Evolutionary conservation across 2,329 filamentous ascomycete genomes (phyloP).

Genomic region (Verticillium klebahnii): DNA sequence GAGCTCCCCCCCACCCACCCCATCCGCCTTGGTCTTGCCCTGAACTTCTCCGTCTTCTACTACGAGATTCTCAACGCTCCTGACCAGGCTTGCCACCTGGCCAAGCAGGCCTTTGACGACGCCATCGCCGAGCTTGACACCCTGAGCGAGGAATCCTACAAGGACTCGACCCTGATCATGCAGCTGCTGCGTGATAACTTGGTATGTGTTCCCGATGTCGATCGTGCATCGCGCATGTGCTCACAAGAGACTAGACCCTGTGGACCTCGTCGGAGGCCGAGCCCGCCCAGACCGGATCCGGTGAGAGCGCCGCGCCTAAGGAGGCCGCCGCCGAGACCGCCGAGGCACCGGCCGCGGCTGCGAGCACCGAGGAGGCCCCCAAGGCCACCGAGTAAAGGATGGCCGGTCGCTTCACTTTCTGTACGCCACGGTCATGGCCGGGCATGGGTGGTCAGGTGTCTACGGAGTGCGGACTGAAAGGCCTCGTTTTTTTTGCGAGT

Average conservation of each 20-base stretch:
- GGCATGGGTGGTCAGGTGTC: constrained; percentile 54
- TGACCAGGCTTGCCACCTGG: constrained; percentile 95
- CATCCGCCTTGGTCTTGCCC: constrained; percentile 84
- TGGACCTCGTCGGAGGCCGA: constrained; percentile 99
- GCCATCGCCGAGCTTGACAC: constrained; percentile 98
- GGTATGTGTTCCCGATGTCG: constrained; percentile 44
- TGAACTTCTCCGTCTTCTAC: constrained; percentile 99
- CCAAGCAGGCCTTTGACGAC: constrained; percentile 94
- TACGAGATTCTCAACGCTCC: constrained; percentile 99
- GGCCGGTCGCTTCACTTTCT: constrained; percentile 13
- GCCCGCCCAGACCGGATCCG: constrained; percentile 53
- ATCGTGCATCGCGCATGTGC: not conserved
- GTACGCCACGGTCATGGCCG: constrained; percentile 33
- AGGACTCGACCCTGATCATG: constrained; percentile 98
- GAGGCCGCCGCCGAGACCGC: constrained; percentile 46
- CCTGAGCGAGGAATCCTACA: constrained; percentile 97
- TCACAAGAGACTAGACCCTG: constrained; percentile 65
- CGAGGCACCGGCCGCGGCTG: constrained; percentile 52
- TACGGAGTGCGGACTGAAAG: constrained; percentile 58
- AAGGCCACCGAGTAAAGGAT: constrained; percentile 58
- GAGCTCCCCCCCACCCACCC: constrained; percentile 89
- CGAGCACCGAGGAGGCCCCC: constrained; percentile 56
- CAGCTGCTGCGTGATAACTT: constrained; percentile 96
- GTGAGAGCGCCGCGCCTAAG: constrained; percentile 45
- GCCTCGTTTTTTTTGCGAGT: constrained; percentile 47